Evolutionary conservation across 2,329 filamentous ascomycete species (phyloP).

Genomic region (Dactylellina leptospora): DNA sequence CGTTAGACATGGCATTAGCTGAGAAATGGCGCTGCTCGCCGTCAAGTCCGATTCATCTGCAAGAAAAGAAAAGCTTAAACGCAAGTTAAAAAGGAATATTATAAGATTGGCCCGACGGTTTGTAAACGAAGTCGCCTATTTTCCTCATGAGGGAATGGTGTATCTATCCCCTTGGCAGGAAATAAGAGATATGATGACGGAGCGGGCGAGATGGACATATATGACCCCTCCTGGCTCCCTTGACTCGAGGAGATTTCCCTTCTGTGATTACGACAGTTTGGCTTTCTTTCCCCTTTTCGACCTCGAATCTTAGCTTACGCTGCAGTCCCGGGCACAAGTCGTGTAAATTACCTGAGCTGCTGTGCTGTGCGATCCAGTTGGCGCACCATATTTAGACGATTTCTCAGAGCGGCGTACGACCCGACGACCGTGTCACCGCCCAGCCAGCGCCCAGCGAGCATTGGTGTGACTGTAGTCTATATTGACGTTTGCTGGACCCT

Average conservation of each 20-base stretch:
- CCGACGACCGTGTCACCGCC: slow-evolving; percentile 27
- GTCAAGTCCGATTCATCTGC: slow-evolving; percentile 12
- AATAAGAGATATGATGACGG: not conserved
- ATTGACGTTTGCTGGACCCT: slow-evolving; percentile 35
- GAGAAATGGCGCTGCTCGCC: not conserved
- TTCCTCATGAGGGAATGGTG: slow-evolving; percentile 29
- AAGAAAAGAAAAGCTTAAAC: slow-evolving; percentile 24
- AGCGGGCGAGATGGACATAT: not conserved
- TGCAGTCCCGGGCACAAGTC: too few relatives aligned
- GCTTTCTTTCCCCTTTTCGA: too few relatives aligned
- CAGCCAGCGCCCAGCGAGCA: slow-evolving; percentile 38
- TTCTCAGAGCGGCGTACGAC: too few relatives aligned
- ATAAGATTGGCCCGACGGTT: not conserved
- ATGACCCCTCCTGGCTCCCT: slow-evolving; percentile 24
- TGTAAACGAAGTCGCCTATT: slow-evolving; percentile 38
- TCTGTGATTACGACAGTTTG: too few relatives aligned
- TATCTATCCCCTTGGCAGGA: too few relatives aligned
- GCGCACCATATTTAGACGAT: too few relatives aligned
- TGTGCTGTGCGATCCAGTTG: too few relatives aligned
- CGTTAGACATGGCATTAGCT: not conserved
- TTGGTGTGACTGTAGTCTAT: slow-evolving; percentile 47
- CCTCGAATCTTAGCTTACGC: too few relatives aligned
- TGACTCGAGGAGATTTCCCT: too few relatives aligned
- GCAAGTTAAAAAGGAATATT: slow-evolving; percentile 15
- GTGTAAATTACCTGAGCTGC: too few relatives aligned